Evolutionary conservation across 2,329 filamentous ascomycete species (phyloP).

Genomic region (Cladosporium austrohemisphaericum): DNA sequence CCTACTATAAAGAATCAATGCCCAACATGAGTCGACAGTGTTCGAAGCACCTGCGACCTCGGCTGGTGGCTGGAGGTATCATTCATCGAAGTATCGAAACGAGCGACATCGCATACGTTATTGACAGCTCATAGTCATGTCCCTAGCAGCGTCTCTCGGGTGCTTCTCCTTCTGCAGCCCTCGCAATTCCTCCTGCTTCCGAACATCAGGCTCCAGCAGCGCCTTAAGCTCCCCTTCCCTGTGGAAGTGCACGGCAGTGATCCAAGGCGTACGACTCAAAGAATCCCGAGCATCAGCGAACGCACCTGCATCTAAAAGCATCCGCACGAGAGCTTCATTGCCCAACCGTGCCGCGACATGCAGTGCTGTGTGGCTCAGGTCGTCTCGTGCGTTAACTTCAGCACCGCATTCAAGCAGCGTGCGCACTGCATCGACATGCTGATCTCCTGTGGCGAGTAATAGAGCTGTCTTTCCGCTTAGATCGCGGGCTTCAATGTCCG

Average conservation of each 20-base stretch:
- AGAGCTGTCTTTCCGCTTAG: not conserved
- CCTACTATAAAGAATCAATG: no score
- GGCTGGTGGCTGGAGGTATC: no score
- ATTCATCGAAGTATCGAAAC: no score
- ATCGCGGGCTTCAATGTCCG: not conserved
- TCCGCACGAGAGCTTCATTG: not conserved
- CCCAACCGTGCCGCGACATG: not conserved
- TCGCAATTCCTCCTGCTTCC: not conserved
- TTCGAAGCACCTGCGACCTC: no score
- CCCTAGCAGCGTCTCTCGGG: not conserved
- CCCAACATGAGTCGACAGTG: no score
- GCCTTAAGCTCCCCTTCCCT: not conserved
- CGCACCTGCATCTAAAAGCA: conserved; percentile 3
- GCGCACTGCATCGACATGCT: not conserved
- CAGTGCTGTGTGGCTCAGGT: not conserved
- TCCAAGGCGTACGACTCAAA: conserved; percentile 3
- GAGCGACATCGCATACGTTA: not conserved
- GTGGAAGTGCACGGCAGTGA: not conserved
- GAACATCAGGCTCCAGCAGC: not conserved
- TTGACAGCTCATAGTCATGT: not conserved
- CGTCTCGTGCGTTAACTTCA: not conserved
- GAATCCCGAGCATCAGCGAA: not conserved
- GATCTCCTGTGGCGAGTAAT: not conserved
- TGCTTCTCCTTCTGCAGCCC: not conserved
- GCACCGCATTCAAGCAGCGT: conserved; percentile 8